Percentiles rank a stretch among this genome's conserved stretches.
Conservation (phyloP, 169 alveolate species). For the Babesia gibsoni region DNA sequence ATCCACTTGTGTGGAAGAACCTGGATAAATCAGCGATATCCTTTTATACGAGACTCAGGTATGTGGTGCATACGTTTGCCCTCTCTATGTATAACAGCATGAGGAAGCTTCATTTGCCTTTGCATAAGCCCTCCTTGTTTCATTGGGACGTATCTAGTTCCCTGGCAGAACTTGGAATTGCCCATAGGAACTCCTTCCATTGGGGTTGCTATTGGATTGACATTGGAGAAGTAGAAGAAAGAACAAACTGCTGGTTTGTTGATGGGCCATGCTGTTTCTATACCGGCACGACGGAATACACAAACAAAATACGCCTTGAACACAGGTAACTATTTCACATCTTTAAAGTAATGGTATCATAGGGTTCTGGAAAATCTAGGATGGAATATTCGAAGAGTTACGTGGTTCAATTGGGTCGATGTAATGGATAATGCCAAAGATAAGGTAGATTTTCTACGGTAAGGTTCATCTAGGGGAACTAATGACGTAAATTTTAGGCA, state of each 20-base stretch:
- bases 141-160: constrained; percentile 83
- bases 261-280: constrained; percentile 83
- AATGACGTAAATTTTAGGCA: neutral
- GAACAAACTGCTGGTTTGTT: constrained; percentile 78
- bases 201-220: constrained; percentile 86
- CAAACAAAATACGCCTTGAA: constrained; percentile 73
- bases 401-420: constrained; percentile 77
- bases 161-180: constrained; percentile 70
- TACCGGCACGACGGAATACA: constrained; percentile 68
- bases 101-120: constrained; percentile 72
- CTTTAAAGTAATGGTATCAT: neutral
- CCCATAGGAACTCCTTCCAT: constrained; percentile 78
- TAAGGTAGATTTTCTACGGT: constrained; percentile 63
- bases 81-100: constrained; percentile 50
- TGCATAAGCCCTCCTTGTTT: constrained; percentile 73
- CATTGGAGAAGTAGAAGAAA: constrained; percentile 77
- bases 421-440: constrained; percentile 36
- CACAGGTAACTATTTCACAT: constrained; percentile 56
- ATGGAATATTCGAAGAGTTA: constrained; percentile 79
- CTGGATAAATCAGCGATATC: constrained; percentile 66
- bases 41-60: constrained; percentile 77
- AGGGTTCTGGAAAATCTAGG: constrained; percentile 77
- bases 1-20: constrained; percentile 72
- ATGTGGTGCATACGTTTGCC: neutral
- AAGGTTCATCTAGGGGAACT: neutral